Base-by-base conservation (phyloP, 2,329 filamentous ascomycete genomes). In the Chaetomium globosum region DNA sequence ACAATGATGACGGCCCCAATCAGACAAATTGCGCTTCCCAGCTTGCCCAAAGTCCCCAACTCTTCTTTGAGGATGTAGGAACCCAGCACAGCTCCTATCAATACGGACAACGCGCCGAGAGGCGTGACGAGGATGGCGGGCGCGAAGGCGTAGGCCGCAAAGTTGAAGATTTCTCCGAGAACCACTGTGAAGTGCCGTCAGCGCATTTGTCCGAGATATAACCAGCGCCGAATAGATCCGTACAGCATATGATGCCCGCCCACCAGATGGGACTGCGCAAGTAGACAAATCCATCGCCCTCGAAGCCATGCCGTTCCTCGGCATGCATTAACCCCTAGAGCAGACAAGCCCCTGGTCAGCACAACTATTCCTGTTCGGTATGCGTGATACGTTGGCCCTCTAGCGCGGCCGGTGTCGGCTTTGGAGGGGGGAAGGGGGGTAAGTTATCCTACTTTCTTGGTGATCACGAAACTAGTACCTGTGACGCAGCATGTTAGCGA, bases 101-200 rank as follows among this genome's bases (percentile, higher is more conserved):
- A 82, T 65, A 99, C 96, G 75, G 92, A 95, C 68, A 99, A 84
- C 63, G 95, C 95, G 67, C 95, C 95, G 28, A 99, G 82, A 30
- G 95, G 95, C 5, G 95, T 99, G 49, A 99, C 95, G 61, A 99
- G 85, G 78, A 99, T 99, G n/a, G 95, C 96, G 49, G 95, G 95
- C 70, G 95, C 95, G 79, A 98, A 99, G 8, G 95, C 95, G 77
- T 99, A 99, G 68, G 95, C 95, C 59, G 93, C 93, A 76, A 99
- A 99, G 79, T 99, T 99, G 80, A 93, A 96, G 65, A 97, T 82
- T 80, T 99, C 95, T 75, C 95, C 95, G 53, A 96, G 80, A 67
- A 93, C 90, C 86, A 99, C 92, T 96, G 73, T 62, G 31, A 48
- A 23, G 16, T 43, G 64, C 63, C 57, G 71, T 73, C 62, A 73